These are phyloP conservation scores for Sindora glabra DNA, from an alignment of 306 rosid species.

Conservation along the genomic window DNA sequence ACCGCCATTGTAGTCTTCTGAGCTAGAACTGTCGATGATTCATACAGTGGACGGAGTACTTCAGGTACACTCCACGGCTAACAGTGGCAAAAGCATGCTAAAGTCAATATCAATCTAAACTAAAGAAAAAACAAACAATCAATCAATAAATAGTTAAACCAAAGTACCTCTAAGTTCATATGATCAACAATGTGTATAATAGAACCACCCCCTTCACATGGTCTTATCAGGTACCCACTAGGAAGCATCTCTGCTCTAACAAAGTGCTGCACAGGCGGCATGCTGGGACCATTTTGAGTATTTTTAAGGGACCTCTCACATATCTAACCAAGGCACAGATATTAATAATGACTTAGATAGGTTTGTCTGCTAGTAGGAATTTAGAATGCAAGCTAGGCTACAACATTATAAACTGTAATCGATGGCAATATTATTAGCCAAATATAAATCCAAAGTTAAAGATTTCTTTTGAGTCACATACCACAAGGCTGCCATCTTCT, in stretches of 20 bases:
- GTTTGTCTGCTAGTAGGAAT: background rate
- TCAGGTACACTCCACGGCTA: constrained; percentile 99
- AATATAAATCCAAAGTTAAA: background rate
- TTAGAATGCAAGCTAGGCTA: background rate
- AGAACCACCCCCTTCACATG: constrained; percentile 98
- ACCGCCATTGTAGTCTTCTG: constrained; percentile 98
- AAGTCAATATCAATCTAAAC: constrained; percentile 6
- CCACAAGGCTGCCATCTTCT: constrained; percentile 98
- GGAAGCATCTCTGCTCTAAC: constrained; percentile 95
- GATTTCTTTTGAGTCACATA: constrained; percentile 17
- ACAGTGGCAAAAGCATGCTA: constrained; percentile 1
- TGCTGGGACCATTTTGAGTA: constrained; percentile 92
- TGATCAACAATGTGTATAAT: constrained; percentile 95
- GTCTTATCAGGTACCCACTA: constrained; percentile 86
- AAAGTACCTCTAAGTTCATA: constrained; percentile 76
- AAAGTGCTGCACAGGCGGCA: constrained; percentile 98
- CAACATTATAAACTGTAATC: background rate
- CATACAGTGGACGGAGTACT: constrained; percentile 87
- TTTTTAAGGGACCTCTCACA: constrained; percentile 93
- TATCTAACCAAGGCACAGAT: constrained; percentile 33
- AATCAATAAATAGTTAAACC: background rate
- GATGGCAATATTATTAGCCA: background rate
- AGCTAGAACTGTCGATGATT: constrained; percentile 81
- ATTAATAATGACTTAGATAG: constrained; percentile 7
- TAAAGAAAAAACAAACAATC: background rate